These are phyloP conservation scores for Fomitopsis schrenkii DNA, from an alignment of 1,284 basidiomycete genomes.

Conservation along the genomic window DNA sequence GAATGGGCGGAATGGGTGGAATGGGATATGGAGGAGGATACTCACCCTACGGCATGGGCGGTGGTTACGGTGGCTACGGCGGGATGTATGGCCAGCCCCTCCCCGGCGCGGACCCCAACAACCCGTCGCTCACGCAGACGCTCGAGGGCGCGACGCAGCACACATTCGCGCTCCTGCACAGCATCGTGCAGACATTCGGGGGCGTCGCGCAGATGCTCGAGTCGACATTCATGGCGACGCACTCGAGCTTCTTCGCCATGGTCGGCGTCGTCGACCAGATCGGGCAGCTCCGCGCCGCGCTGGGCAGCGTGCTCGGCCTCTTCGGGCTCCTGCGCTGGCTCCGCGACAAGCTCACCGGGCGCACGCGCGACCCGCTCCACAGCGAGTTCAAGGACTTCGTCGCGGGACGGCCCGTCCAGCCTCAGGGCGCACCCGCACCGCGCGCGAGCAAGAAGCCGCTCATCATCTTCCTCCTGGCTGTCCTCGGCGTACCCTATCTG, in stretches of 20 bases:
- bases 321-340: slow-evolving; percentile 88
- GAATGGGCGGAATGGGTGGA: slow-evolving; percentile 25
- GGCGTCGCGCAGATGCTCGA: slow-evolving; percentile 98
- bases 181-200: slow-evolving; percentile 93
- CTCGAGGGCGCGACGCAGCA: slow-evolving; percentile 89
- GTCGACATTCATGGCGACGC: slow-evolving; percentile 97
- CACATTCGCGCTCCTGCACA: slow-evolving; percentile 91
- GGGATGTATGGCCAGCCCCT: slow-evolving; percentile 25
- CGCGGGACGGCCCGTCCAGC: slow-evolving; percentile 56
- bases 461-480: slow-evolving; percentile 92
- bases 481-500: slow-evolving; percentile 90
- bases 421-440: slow-evolving; percentile 31
- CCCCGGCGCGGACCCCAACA: slow-evolving; percentile 39
- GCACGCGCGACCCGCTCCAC: slow-evolving; percentile 33
- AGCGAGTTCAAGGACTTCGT: slow-evolving; percentile 70
- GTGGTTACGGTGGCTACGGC: slow-evolving; percentile 36
- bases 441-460: slow-evolving; percentile 87
- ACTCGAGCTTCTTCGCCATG: slow-evolving; percentile 98
- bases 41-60: slow-evolving; percentile 26
- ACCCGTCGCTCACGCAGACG: slow-evolving; percentile 77
- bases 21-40: slow-evolving; percentile 27
- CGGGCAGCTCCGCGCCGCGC: slow-evolving; percentile 84
- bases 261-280: slow-evolving; percentile 97
- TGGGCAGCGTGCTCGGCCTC: slow-evolving; percentile 91
- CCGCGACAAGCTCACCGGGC: slow-evolving; percentile 61